A percentile compares a stretch with the other conserved stretches of the same genome.
Conservation (phyloP, 2,329 filamentous ascomycete genomes). For the Colletotrichum sp. region DNA sequence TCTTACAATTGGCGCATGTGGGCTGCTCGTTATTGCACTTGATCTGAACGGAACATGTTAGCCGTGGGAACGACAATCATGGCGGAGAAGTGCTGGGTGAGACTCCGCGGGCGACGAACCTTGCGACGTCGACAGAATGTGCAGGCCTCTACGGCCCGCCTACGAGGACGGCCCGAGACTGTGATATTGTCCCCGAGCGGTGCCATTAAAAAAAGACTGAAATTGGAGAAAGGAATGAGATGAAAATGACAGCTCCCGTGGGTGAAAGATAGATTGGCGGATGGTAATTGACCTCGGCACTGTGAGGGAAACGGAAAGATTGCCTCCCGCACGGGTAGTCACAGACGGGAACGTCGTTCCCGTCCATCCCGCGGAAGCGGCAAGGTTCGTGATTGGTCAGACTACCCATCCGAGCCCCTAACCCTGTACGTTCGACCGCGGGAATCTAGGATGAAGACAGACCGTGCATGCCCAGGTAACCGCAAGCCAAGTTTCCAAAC, state of each 20-base stretch:
- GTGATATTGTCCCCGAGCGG: background rate
- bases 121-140: constrained; percentile 35
- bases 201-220: background rate
- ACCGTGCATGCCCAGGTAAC: background rate
- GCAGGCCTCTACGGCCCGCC: constrained; percentile 33
- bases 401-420: background rate
- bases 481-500: background rate
- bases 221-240: background rate
- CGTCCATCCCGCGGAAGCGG: background rate
- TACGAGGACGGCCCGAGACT: constrained; percentile 24
- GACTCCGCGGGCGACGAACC: constrained; percentile 25
- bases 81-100: background rate
- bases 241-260: background rate
- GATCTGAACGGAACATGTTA: constrained; percentile 38
- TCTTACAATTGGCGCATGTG: constrained; percentile 49
- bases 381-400: background rate
- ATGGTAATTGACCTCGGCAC: background rate
- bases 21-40: constrained; percentile 53
- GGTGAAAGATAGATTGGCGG: background rate
- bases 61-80: background rate
- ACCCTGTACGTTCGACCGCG: background rate
- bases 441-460: background rate
- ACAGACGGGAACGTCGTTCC: background rate
- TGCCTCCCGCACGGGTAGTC: background rate
- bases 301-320: background rate